Evolutionary conservation across 768 basidiomycete species (phyloP), one percentile per base, ranked within the genome.

Genomic region (Hygrocybe punicea): DNA sequence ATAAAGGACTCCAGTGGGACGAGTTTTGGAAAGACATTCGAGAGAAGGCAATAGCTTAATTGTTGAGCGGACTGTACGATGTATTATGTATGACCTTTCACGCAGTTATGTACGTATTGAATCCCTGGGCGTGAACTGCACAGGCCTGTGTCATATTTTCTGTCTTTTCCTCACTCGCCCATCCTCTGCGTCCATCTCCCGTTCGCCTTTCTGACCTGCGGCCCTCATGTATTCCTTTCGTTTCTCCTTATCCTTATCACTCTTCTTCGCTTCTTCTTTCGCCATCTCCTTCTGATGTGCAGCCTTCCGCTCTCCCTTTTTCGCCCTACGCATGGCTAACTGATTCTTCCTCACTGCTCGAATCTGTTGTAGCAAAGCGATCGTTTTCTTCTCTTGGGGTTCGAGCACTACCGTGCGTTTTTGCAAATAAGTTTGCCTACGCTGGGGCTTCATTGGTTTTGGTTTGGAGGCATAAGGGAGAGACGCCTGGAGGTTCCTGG

Each of bases 341-440:
- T 96, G 91, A 65, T 95, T 94, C 72, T 94, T 98, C 57, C 92
- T 76, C 64, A 99, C 71, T 6, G 94, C 91, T 48, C 89, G 84
- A 60, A 98, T 93, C 77, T 98, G 95, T 70, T 98, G 96, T 69
- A 99, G 69, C 37, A 98, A 73, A 37, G 91, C 87, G 17, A 98
- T 75, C 0, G 97, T 95, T 68, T 85, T 89, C 79, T 89, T 93
- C 78, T 98, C 97, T 68, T 96, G 93, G 1, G 92, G 91, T 66
- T 96, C 91, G 80, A 98, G 82, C 45, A 99, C 86, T 23, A 98
- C 94, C 1, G 96, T 94, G 11, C 97, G 86, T 71, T 91, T 92
- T 72, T 94, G 92, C 67, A 98, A 73, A 72, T 98, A 97, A n/a
- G 94, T 93, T 69, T 81, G 78, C 55, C 74, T 75, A 35, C 76